Base-by-base conservation (phyloP, 2,329 filamentous ascomycete genomes). In the Neonectria hederae region DNA sequence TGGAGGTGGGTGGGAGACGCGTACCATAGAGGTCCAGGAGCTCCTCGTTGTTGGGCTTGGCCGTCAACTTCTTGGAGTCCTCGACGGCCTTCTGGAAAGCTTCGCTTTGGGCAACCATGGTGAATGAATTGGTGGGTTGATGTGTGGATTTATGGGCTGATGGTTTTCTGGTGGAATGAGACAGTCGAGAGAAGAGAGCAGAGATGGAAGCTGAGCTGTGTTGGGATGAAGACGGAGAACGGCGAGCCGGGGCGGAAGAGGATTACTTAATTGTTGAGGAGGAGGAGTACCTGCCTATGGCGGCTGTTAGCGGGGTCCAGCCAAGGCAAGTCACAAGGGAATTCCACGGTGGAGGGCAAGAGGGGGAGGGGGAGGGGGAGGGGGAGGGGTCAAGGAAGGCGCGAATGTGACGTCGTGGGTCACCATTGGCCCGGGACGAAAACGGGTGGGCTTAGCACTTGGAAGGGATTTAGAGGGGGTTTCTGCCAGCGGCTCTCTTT, bases 11-110 rank as follows among this genome's bases (percentile, higher is more conserved):
- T 5, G 38, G 59, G 35, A 59, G 38, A 59, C 84, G n/a, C 26
- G 65, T 76, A 87, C 86, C 84, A 75, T 88, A 88, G 72, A 88
- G 81, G 74, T 88, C 80, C 72, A 93, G 87, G 52, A 92, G 83
- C 69, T 92, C 87, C 21, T 88, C 83, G 80, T 88, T 86, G 75
- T 70, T 77, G 57, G 90, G 90, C 85, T 90, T 90, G 69, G 82
- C 78, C 71, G 86, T 87, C 69, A 92, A 84, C 85, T 91, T 90
- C 81, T 87, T 88, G 80, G 86, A 88, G 80, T 92, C 89, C 69
- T 75, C 76, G 72, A 85, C 82, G 66, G 89, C 89, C 77, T 81
- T 83, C 69, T 86, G 72, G 82, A 89, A 89, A 63, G 80, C 83
- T 58, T 77, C 76, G 72, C 74, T 81, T 72, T 79, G 78, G 69